Base-by-base conservation (phyloP, 2,329 filamentous ascomycete species). In the Pseudocercospora crystallina region DNA sequence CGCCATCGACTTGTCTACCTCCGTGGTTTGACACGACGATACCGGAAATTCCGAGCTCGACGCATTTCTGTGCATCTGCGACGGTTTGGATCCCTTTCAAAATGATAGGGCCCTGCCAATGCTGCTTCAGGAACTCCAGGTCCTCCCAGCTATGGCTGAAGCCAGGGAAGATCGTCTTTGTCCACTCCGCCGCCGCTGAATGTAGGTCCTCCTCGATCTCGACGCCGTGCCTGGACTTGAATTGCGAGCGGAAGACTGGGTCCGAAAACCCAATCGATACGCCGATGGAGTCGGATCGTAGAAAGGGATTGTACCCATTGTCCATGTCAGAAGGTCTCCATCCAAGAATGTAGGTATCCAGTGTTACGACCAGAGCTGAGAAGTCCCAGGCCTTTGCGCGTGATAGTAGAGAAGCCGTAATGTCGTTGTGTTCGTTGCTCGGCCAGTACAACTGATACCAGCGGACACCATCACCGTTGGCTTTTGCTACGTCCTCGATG, bases 381-480 rank as follows among this genome's bases (percentile, higher is more conserved):
- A 78, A 89, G 1, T 85, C 86, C 30, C 73, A 76, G 0, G 70
- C 73, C 62, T 81, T 82, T 0, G 85, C 87, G 0, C 85, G 77
- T 1, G 69, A 64, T 4, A 90, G 74, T 12, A 90, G 70, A 1
- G 81, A 86, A 0, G 77, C 71, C 0, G 86, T 89, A 47, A 89
- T 73, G 2, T 84, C 80, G 45, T 89, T 78, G 47, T 81, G 79
- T 14, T 76, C 70, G 0, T 84, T 83, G 76, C 75, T 72, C 0
- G 86, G 86, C 84, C 85, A 89, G 71, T 90, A 90, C 0, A 90
- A 77, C 64, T 90, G 87, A 65, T 79, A 90, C 84, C 85, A 90
- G 9, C 84, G 73, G 30, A 78, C 73, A 1, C 57, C 62, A 13
- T 58, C 52, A 0, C 78, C 79, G 43, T 78, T 82, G 0, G 81